phyloP scores from a whole-genome alignment of 2,329 filamentous ascomycete genomes.

The Drechslera avenae region DNA sequence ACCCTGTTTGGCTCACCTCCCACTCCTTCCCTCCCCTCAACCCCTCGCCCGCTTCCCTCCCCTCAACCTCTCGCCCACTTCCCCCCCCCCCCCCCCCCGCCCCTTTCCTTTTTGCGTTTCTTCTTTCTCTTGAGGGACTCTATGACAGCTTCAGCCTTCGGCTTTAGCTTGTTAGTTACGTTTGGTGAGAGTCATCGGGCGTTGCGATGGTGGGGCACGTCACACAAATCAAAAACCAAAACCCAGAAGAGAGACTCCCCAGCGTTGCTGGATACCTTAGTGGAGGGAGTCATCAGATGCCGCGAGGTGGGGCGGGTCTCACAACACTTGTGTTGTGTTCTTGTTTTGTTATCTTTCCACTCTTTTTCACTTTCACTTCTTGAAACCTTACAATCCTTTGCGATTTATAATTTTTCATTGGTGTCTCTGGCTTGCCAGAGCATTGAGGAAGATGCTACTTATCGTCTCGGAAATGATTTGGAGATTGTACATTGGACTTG shows the following conservation, averaged over 20 bases:
- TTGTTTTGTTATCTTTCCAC: too few relatives aligned
- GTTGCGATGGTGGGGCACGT: not conserved
- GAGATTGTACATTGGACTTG: not conserved
- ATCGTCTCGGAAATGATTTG: too few relatives aligned
- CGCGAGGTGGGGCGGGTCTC: conserved; percentile 1
- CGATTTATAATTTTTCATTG: conserved; percentile 15
- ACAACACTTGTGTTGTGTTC: conserved; percentile 2
- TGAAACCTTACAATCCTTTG: too few relatives aligned
- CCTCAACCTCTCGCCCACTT: not conserved
- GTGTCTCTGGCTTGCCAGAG: conserved; percentile 5
- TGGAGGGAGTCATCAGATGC: too few relatives aligned
- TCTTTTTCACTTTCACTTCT: too few relatives aligned
- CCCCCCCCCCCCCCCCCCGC: too few relatives aligned
- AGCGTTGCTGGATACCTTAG: too few relatives aligned
- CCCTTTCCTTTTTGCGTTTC: too few relatives aligned
- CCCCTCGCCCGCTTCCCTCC: not conserved
- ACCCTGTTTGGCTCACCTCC: not conserved
- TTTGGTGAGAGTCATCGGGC: conserved; percentile 10
- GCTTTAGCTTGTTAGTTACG: too few relatives aligned
- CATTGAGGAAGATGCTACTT: conserved; percentile 7
- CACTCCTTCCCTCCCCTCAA: not conserved
- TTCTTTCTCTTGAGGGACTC: not conserved
- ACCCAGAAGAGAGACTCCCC: too few relatives aligned
- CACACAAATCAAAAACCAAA: too few relatives aligned
- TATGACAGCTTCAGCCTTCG: too few relatives aligned